phyloP scores from a whole-genome alignment of 305 asterid genomes.

The Vinca major region DNA sequence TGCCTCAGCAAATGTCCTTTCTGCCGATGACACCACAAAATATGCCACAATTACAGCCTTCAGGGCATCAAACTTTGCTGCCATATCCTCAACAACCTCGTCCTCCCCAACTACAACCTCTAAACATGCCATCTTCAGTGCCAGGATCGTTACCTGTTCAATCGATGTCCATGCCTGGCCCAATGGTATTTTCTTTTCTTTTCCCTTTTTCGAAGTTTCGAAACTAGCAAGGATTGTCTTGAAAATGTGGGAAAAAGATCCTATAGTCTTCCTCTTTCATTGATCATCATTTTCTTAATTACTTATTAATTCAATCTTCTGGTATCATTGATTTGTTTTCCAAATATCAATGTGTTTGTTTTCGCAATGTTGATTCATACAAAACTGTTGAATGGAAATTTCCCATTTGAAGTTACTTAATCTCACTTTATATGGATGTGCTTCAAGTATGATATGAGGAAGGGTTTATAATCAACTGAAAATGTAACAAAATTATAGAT shows the following conservation, averaged over 20 bases:
- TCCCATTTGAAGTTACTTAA: not conserved
- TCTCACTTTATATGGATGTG: not conserved
- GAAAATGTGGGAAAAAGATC: not conserved
- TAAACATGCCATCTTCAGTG: conserved; percentile 53
- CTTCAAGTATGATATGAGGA: not conserved
- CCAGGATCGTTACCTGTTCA: conserved; percentile 48
- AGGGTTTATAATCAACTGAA: not conserved
- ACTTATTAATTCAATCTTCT: not conserved
- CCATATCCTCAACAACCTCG: conserved; percentile 81
- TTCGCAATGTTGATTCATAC: not conserved
- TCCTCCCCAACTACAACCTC: conserved; percentile 66
- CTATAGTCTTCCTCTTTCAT: not conserved
- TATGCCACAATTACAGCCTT: conserved; percentile 64
- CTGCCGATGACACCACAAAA: conserved; percentile 57
- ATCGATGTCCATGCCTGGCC: conserved; percentile 57
- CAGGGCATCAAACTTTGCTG: conserved; percentile 60
- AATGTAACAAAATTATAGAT: not conserved
- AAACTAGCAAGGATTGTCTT: not conserved
- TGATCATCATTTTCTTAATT: not conserved
- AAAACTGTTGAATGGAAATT: not conserved
- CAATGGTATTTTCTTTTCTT: conserved; percentile 42
- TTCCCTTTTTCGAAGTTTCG: not conserved
- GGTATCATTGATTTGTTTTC: not conserved
- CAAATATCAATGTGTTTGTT: not conserved
- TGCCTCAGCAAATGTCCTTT: conserved; percentile 50